Conservation (phyloP, 352 stramenopile species). For the Pythium diclinum region DNA sequence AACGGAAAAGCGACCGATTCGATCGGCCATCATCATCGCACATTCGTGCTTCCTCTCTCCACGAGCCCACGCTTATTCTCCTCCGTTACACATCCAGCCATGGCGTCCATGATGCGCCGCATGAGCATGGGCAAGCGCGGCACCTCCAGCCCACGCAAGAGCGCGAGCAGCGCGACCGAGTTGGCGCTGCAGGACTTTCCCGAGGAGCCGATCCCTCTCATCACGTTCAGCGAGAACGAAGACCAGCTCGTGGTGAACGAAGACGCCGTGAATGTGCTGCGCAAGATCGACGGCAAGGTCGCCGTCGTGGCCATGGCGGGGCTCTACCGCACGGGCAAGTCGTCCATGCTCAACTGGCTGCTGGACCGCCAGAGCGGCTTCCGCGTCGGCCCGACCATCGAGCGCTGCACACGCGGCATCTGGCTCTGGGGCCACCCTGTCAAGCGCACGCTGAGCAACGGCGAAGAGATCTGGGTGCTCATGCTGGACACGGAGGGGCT, state of each 20-base stretch:
- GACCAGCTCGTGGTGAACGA: conserved; percentile 81
- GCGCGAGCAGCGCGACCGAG: conserved; percentile 19
- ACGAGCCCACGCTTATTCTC: neutral
- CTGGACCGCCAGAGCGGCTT: conserved; percentile 69
- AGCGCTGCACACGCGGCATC: conserved; percentile 84
- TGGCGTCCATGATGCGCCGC: conserved; percentile 16
- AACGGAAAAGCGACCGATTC: neutral
- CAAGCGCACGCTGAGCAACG: conserved; percentile 54
- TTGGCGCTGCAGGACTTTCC: conserved; percentile 48
- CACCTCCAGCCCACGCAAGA: conserved; percentile 8
- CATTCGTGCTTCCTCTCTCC: neutral
- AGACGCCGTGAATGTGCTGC: conserved; percentile 60
- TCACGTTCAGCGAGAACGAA: conserved; percentile 84
- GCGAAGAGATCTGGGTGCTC: conserved; percentile 71
- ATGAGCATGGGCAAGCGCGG: conserved; percentile 24
- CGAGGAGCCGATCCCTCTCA: conserved; percentile 75
- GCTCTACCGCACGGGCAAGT: conserved; percentile 87
- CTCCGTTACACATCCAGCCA: neutral
- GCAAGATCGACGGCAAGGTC: conserved; percentile 70
- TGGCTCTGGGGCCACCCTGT: conserved; percentile 82
- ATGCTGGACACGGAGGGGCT: conserved; percentile 88
- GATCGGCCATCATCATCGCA: conserved; percentile 1
- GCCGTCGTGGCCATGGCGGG: conserved; percentile 81
- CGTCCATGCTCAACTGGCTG: conserved; percentile 87
- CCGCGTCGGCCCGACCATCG: conserved; percentile 74